Evolutionary conservation across 345 rosid species (phyloP).

Genomic region (Eucalyptus marginata): DNA sequence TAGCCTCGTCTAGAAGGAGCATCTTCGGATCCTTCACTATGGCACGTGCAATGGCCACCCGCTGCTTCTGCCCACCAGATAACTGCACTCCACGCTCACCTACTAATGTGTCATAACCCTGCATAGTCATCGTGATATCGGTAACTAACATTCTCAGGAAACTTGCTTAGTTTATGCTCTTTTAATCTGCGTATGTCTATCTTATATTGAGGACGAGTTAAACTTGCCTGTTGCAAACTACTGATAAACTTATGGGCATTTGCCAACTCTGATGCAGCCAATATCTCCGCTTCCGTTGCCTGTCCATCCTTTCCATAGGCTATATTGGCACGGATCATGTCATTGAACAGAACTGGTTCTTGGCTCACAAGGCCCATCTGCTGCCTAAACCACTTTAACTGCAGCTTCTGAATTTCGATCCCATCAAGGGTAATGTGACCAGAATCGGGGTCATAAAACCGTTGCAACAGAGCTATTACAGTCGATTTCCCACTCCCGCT

Average conservation of each 20-base stretch:
- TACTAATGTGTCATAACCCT: conserved; percentile 1
- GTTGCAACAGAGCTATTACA: conserved; percentile 13
- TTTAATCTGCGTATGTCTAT: neutral
- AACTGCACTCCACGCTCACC: conserved; percentile 1
- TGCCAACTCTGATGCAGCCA: conserved; percentile 18
- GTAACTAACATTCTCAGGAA: neutral
- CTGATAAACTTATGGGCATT: conserved; percentile 18
- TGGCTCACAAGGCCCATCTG: conserved; percentile 27
- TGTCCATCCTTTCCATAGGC: conserved; percentile 23
- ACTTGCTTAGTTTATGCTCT: neutral
- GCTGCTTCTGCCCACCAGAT: conserved; percentile 4
- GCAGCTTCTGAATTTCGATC: conserved; percentile 9
- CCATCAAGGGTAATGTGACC: conserved; percentile 20
- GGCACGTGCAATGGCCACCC: conserved; percentile 25
- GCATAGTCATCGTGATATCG: neutral
- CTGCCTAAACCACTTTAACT: conserved; percentile 22
- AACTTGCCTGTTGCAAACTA: conserved; percentile 11
- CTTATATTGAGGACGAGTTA: neutral
- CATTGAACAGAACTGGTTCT: conserved; percentile 12
- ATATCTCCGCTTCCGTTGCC: conserved; percentile 11
- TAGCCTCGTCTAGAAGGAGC: conserved; percentile 41
- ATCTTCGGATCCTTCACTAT: conserved; percentile 38
- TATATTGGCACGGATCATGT: conserved; percentile 14
- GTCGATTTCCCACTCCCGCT: conserved; percentile 30
- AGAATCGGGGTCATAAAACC: conserved; percentile 20